Conservation (phyloP, 1,284 basidiomycete genomes). For the Cryptococcus hybrid region DNA sequence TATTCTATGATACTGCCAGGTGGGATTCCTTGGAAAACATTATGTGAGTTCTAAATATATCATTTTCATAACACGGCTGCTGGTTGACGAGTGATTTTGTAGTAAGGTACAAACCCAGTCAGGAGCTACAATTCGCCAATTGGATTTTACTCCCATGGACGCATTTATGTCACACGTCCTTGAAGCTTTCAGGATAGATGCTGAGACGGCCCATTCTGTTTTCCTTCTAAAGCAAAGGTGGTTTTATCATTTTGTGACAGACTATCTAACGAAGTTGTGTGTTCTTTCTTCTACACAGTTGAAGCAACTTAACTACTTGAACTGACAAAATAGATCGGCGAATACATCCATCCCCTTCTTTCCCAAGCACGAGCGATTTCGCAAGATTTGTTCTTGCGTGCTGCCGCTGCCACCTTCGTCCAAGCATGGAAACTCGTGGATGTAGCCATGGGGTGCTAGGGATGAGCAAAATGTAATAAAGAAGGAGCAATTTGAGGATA, state of each 20-base stretch:
- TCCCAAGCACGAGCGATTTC: conserved; percentile 72
- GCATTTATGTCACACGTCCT: conserved; percentile 74
- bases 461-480: conserved; percentile 43
- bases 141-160: conserved; percentile 93
- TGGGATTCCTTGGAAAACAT: conserved; percentile 83
- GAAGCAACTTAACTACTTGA: neutral
- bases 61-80: too few relatives aligned
- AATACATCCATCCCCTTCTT: conserved; percentile 79
- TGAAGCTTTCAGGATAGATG: conserved; percentile 66
- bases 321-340: conserved; percentile 61
- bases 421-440: conserved; percentile 86
- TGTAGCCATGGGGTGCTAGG: conserved; percentile 55
- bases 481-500: conserved; percentile 66
- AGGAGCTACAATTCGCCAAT: conserved; percentile 40
- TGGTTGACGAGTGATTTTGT: neutral
- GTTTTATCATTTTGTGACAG: conserved; percentile 43
- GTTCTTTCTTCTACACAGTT: conserved; percentile 5
- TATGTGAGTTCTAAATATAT: conserved; percentile 57
- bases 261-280: conserved; percentile 44
- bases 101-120: conserved; percentile 32
- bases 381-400: conserved; percentile 71
- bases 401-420: conserved; percentile 82
- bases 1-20: conserved; percentile 80
- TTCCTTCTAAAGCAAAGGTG: conserved; percentile 61
- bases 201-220: conserved; percentile 72